Conservation (phyloP, 2,329 filamentous ascomycete genomes). For the Penicillium psychrosexuale region DNA sequence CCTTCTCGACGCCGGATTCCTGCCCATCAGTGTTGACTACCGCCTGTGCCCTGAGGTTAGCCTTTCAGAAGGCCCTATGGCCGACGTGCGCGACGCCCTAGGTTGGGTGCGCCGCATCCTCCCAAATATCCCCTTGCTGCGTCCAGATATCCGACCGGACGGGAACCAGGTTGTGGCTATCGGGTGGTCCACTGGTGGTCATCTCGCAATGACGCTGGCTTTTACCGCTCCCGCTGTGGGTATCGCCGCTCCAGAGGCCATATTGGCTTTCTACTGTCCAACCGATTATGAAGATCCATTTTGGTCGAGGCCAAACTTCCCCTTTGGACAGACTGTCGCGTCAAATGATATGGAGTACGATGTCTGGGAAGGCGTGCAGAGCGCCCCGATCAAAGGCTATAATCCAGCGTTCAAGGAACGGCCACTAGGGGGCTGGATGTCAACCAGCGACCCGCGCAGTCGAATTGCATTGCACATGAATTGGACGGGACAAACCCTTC, state of each 20-base stretch:
- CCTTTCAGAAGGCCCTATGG: conserved; percentile 46
- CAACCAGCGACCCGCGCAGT: conserved; percentile 32
- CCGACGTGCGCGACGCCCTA: conserved; percentile 42
- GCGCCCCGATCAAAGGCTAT: conserved; percentile 17
- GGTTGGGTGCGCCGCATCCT: conserved; percentile 1
- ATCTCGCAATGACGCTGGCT: conserved; percentile 43
- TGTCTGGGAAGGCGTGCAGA: conserved; percentile 1
- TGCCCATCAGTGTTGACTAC: conserved; percentile 52
- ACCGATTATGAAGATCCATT: conserved; percentile 35
- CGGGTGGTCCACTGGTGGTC: conserved; percentile 50
- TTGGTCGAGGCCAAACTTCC: not conserved
- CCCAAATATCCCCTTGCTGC: not conserved
- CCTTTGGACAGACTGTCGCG: not conserved
- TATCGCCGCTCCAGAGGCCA: conserved; percentile 39
- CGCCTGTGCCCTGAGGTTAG: conserved; percentile 50
- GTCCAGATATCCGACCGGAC: conserved; percentile 7
- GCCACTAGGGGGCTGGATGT: conserved; percentile 18
- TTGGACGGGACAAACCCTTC: conserved; percentile 39
- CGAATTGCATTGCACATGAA: conserved; percentile 45
- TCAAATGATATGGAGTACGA: conserved; percentile 3
- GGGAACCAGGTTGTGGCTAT: conserved; percentile 37
- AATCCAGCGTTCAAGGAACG: conserved; percentile 9
- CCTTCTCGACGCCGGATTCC: conserved; percentile 42
- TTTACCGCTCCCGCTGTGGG: conserved; percentile 34
- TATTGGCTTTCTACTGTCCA: conserved; percentile 47